phyloP scores from a whole-genome alignment of 2,329 filamentous ascomycete genomes.

The Cordyceps cicadae region DNA sequence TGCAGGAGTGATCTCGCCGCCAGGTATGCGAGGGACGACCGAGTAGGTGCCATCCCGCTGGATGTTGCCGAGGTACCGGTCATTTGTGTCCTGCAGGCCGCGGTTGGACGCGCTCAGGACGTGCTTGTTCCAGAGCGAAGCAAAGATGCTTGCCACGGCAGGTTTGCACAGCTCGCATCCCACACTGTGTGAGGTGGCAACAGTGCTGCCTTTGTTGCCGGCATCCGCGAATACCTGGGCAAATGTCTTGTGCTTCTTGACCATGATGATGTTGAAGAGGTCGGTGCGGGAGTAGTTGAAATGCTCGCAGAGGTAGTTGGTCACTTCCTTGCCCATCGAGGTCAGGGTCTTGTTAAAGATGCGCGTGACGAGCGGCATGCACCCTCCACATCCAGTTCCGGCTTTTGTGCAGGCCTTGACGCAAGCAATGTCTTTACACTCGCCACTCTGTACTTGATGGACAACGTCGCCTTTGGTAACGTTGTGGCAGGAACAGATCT shows the following conservation, averaged over 20 bases:
- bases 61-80: slow-evolving; percentile 80
- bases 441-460: slow-evolving; percentile 63
- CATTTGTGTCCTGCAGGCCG: slow-evolving; percentile 84
- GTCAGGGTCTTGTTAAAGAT: slow-evolving; percentile 89
- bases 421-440: slow-evolving; percentile 72
- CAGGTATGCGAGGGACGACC: slow-evolving; percentile 74
- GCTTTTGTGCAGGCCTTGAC: slow-evolving; percentile 88
- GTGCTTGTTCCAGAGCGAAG: slow-evolving; percentile 76
- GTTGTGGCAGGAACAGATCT: slow-evolving; percentile 91
- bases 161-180: slow-evolving; percentile 88
- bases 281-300: slow-evolving; percentile 78
- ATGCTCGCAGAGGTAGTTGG: slow-evolving; percentile 77
- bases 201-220: slow-evolving; percentile 49
- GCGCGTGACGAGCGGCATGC: slow-evolving; percentile 77
- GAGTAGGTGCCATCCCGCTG: slow-evolving; percentile 88
- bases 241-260: slow-evolving; percentile 68
- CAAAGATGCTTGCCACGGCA: slow-evolving; percentile 68
- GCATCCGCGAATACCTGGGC: slow-evolving; percentile 68
- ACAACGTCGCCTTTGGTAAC: slow-evolving; percentile 78
- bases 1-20: slow-evolving; percentile 80
- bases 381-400: slow-evolving; percentile 83
- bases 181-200: slow-evolving; percentile 20
- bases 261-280: slow-evolving; percentile 81
- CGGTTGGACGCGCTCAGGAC: slow-evolving; percentile 63
- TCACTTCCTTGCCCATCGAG: slow-evolving; percentile 77